phyloP scores from a whole-genome alignment of 306 rosid species.

The Potentilla sterilis region DNA sequence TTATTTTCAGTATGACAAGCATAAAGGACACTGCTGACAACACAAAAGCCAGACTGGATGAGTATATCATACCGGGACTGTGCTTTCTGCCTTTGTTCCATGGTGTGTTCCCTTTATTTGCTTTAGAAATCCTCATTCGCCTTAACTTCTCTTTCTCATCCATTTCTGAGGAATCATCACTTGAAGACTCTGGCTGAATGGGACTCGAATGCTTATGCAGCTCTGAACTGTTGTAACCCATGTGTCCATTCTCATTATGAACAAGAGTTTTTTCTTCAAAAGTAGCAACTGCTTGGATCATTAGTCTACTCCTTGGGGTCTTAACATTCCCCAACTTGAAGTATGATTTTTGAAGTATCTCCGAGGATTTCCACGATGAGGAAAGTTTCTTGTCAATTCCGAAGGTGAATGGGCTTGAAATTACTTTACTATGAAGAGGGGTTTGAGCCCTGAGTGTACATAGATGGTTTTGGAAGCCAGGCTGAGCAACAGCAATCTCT shows the following conservation, averaged over 20 bases:
- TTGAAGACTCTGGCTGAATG: constrained; percentile 26
- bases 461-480: constrained; percentile 46
- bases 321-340: constrained; percentile 31
- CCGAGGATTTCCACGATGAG: constrained; percentile 40
- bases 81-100: constrained; percentile 99
- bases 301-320: constrained; percentile 29
- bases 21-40: neutral
- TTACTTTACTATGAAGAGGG: constrained; percentile 35
- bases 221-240: constrained; percentile 27
- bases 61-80: constrained; percentile 51
- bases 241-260: constrained; percentile 30
- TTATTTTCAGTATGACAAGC: constrained; percentile 10
- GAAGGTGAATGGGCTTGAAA: constrained; percentile 31
- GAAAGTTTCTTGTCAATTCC: constrained; percentile 41
- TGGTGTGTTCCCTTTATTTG: constrained; percentile 81
- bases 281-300: constrained; percentile 70
- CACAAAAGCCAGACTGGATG: constrained; percentile 1
- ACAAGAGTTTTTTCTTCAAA: constrained; percentile 49
- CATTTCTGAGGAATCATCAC: constrained; percentile 32
- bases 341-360: constrained; percentile 24
- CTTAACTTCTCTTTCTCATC: constrained; percentile 72
- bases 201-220: constrained; percentile 25
- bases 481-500: constrained; percentile 75
- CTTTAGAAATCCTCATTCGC: constrained; percentile 80
- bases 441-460: constrained; percentile 39